Conservation (phyloP, 75 land plant species). For the Gnetum montanum region DNA sequence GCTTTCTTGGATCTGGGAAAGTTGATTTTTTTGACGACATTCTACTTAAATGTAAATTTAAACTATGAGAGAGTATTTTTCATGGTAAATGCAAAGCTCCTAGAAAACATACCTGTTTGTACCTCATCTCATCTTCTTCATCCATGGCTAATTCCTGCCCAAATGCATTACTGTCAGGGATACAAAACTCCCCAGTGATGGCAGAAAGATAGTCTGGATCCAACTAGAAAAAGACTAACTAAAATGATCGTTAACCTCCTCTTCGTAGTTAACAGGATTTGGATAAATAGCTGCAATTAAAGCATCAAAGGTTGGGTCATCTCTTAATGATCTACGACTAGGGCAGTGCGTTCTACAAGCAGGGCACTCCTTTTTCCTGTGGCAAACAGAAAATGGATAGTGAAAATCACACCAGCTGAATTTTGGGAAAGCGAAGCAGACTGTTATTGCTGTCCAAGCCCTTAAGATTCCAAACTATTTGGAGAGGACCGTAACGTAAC, state of each 20-base stretch:
- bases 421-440: not conserved
- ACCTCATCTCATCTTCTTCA: slow-evolving; percentile 70
- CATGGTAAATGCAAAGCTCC: not conserved
- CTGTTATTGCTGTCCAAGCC: not conserved
- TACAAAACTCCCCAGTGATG: not conserved
- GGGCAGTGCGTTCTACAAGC: slow-evolving; percentile 99
- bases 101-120: slow-evolving; percentile 53
- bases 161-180: not conserved
- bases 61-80: not conserved
- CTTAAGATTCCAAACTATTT: not conserved
- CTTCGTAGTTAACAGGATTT: slow-evolving; percentile 87
- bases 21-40: too few relatives aligned
- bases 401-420: not conserved
- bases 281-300: slow-evolving; percentile 82
- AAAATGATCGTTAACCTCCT: slow-evolving; percentile 50
- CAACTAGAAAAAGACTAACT: not conserved
- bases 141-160: slow-evolving; percentile 74
- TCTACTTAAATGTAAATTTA: too few relatives aligned
- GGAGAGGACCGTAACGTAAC: not conserved
- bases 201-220: not conserved
- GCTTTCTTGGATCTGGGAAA: slow-evolving; percentile 69
- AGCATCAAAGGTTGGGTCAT: slow-evolving; percentile 96
- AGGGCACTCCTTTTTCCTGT: slow-evolving; percentile 97
- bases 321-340: slow-evolving; percentile 93
- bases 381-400: not conserved